Evolutionary conservation across 179 eudicot genomes (phyloP), one percentile per base, ranked within the genome.

Genomic region (Beta corolliflora): DNA sequence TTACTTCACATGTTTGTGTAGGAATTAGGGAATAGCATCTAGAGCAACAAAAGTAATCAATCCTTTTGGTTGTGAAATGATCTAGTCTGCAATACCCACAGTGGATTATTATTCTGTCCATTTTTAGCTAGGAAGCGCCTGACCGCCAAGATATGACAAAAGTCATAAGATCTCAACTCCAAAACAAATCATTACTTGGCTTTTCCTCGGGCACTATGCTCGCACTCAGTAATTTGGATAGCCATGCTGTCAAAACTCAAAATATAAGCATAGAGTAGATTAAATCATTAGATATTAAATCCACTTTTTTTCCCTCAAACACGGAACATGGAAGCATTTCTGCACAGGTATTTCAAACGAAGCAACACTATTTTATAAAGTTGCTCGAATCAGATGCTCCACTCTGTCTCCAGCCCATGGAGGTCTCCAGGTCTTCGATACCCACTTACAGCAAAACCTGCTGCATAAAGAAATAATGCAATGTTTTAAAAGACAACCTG

Each of bases 321-420:
- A 79, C 44, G 72, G 68, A 81, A 73, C 53, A 78, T 15, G 73
- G 58, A 18, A 81, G 78, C 73, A 76, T 31, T 36, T 68, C 81
- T 80, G 75, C n/a, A n/a, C 79, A 84, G 53, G 63, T 78, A 77
- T 55, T 65, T 25, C 77, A 80, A 66, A 66, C 15, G 50, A 53
- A 65, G 63, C 15, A 65, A 60, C 68, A 59, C 46, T n/a, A 54
- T 69, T 73, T 69, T 58, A 48, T 52, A 79, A 73, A 81, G 83
- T 48, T 19, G 59, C 71, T 76, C 45, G 87, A 79, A 85, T 85
- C 87, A 79, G 87, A 85, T 85, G 85, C 87, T 79, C 85, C 80
- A 81, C 77, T 85, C 63, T 79, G 77, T 77, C 77, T 54, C 75
- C 68, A 76, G 21, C 77, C 76, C 78, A 73, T 46, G 70, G 66